These are phyloP conservation scores for Penicillium freii DNA, from an alignment of 2,329 filamentous ascomycete species.

Conservation along the genomic window DNA sequence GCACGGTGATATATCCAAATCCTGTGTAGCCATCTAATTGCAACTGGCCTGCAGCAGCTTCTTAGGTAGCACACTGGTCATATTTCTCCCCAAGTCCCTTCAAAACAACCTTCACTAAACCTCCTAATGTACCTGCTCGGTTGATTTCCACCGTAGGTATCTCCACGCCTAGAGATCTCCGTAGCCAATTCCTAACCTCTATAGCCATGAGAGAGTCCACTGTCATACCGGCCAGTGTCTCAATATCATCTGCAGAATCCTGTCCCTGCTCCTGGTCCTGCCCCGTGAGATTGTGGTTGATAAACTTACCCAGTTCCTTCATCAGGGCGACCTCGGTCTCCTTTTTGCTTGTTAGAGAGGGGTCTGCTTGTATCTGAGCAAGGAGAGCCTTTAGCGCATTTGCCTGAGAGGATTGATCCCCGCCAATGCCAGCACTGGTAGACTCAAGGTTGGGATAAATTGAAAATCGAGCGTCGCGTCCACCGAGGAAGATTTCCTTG, in stretches of 20 bases:
- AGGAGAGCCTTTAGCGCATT: not conserved
- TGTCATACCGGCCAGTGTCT: constrained; percentile 23
- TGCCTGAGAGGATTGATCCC: not conserved
- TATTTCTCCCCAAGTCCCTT: constrained; percentile 16
- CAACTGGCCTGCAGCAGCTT: not conserved
- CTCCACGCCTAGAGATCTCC: constrained; percentile 25
- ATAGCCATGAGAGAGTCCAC: constrained; percentile 33
- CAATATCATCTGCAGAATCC: constrained; percentile 6
- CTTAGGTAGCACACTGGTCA: not conserved
- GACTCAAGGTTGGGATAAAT: constrained; percentile 5
- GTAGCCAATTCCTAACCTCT: constrained; percentile 31
- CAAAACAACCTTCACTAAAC: constrained; percentile 12
- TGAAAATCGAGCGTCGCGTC: constrained; percentile 1
- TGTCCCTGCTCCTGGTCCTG: not conserved
- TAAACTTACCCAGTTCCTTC: constrained; percentile 2
- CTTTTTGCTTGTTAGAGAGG: not conserved
- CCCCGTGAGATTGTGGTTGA: constrained; percentile 5
- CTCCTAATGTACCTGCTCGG: constrained; percentile 18
- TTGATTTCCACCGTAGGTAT: constrained; percentile 57
- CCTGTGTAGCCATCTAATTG: not conserved
- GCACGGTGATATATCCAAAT: not conserved
- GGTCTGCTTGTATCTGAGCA: not conserved
- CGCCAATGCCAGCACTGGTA: not conserved
- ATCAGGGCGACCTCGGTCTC: constrained; percentile 3
- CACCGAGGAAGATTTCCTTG: not conserved